Base-by-base conservation (phyloP, 177 flowering plant genomes). In the Vitis hybrid region DNA sequence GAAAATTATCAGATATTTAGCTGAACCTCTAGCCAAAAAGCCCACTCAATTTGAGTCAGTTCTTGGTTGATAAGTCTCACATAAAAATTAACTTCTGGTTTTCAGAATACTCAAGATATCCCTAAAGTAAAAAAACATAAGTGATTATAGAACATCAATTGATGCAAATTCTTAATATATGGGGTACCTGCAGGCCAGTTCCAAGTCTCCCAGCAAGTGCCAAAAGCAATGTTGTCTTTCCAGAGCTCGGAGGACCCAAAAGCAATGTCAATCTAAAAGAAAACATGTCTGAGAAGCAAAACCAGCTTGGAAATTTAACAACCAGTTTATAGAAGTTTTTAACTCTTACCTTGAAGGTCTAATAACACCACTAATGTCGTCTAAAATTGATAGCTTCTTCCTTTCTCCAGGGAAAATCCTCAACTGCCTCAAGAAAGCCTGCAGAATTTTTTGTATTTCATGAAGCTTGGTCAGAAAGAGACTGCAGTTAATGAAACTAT, bases 201-300 rank as follows among this genome's bases (percentile, higher is more conserved):
- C 86, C 92, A 52, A 88, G 91, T 67, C 97, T 88, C 55, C 97
- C 98, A 66, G 97, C 97, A 67, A 96, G 93, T 63, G 98, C 97
- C 78, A 92, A 78, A n/a, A 96, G 87, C 52, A 96, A 76, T 41
- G 98, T 96, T 1, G 99, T 93, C 83, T 96, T 96, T 72, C 99
- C 99, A 68, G 97, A 93, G 83, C 97, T 87, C 66, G 99, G 99
- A 69, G 99, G 99, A 65, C 99, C 99, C 81, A 96, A 75, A 58
- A 96, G 82, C 20, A 96, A 77, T n/a, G 99, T 96, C 82, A 95
- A 74, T 77, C 99, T 95, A 73, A 62, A 78, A 55, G 18, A 75
- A 18, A 72, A 66, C 53, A 65, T n/a, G 50, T 35, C 53, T 49
- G 14, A 52, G 30, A 32, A 68, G 50, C 13, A 52, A 74, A 50